Conservation (phyloP, 768 basidiomycete genomes). For the Boletus coccyginus region DNA sequence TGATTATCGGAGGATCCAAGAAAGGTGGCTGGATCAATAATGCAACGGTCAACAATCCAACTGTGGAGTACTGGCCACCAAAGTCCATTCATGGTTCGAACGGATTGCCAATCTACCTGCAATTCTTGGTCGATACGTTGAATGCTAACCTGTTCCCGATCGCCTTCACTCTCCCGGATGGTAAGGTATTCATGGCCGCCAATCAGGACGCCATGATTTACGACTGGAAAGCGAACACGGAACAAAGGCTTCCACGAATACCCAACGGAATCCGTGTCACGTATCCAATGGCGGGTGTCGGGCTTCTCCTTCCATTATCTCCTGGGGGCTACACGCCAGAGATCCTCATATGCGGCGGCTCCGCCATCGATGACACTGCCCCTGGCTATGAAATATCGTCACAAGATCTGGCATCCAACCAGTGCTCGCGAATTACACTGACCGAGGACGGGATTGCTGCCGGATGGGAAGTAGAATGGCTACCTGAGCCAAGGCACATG, state of each 20-base stretch:
- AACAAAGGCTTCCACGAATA: constrained; percentile 59
- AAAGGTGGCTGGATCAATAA: constrained; percentile 90
- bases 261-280: constrained; percentile 80
- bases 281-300: constrained; percentile 80
- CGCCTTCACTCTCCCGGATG: constrained; percentile 68
- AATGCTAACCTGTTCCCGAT: constrained; percentile 85
- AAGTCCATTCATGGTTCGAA: constrained; percentile 66
- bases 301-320: constrained; percentile 66
- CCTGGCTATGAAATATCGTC: constrained; percentile 65
- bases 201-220: constrained; percentile 80
- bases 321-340: constrained; percentile 66
- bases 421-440: constrained; percentile 69
- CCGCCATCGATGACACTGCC: constrained; percentile 56
- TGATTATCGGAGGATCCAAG: constrained; percentile 79
- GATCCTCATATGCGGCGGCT: constrained; percentile 77
- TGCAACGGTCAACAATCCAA: constrained; percentile 75
- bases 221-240: constrained; percentile 64
- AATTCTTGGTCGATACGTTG: constrained; percentile 66
- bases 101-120: constrained; percentile 61
- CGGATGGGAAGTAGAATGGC: constrained; percentile 75
- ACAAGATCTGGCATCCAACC: constrained; percentile 67
- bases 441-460: constrained; percentile 58
- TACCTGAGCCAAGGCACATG: constrained; percentile 76
- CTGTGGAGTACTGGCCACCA: constrained; percentile 79
- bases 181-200: constrained; percentile 70